These are phyloP conservation scores for Eimeria zaria DNA, from an alignment of 169 alveolate genomes.

Conservation along the genomic window DNA sequence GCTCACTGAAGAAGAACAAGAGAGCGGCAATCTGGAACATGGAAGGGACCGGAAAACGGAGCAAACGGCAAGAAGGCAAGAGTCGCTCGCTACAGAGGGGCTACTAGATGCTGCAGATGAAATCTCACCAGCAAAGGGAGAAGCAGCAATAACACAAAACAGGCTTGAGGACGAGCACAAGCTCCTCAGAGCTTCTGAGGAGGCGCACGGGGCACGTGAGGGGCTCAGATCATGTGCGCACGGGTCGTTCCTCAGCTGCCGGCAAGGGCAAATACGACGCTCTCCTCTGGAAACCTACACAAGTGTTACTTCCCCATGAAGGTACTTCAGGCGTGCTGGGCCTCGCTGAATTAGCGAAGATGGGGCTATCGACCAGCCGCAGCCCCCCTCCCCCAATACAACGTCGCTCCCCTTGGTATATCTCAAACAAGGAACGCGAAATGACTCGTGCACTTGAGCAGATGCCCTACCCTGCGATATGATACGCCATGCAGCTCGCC, in stretches of 20 bases:
- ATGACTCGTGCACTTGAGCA: not conserved
- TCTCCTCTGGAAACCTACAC: not conserved
- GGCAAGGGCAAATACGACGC: not conserved
- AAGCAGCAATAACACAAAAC: not conserved
- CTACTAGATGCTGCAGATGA: not conserved
- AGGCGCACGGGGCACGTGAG: conserved; percentile 13
- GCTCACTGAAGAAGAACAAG: not conserved
- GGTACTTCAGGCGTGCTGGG: too few species aligned
- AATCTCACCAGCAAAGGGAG: not conserved
- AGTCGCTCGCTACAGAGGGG: not conserved
- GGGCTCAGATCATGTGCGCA: conserved; percentile 35
- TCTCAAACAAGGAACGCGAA: not conserved
- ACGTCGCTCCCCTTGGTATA: not conserved
- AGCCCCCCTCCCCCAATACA: not conserved
- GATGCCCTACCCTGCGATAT: not conserved
- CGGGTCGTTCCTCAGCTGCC: conserved; percentile 70
- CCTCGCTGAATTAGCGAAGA: too few species aligned
- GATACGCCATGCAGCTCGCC: not conserved
- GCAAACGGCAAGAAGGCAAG: not conserved
- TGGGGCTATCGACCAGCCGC: too few species aligned
- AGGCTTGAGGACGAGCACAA: conserved; percentile 14
- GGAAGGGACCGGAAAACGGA: not conserved
- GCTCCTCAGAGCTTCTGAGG: conserved; percentile 20
- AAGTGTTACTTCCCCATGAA: not conserved
- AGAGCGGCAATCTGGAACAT: not conserved